Base-by-base conservation (phyloP, 768 basidiomycete species). In the Pleurotus salmoneostramineus region DNA sequence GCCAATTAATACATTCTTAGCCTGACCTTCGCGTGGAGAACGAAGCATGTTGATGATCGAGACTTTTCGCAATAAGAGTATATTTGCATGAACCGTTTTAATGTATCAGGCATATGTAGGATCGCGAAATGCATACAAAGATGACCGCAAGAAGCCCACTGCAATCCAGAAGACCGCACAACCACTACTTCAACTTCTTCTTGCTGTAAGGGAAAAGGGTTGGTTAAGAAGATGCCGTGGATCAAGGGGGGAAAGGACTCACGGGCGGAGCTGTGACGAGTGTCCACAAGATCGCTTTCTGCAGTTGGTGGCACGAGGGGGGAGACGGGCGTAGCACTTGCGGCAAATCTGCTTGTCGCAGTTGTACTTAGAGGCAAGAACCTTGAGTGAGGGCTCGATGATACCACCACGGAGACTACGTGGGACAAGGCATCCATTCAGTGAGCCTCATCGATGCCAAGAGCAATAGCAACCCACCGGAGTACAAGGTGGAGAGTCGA, bases 321-420 rank as follows among this genome's bases (percentile, higher is more conserved):
- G 96, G 66, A 98, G 96, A 67, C 97, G 96, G 46, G 97, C 97
- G 75, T 98, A 98, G 82, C 97, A 98, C 77, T 98, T 98, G 76
- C 97, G 94, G 85, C 97, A 98, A 68, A 98, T 98, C 73, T 95
- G 93, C 83, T 96, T 96, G 78, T 97, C 94, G 74, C 95, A 98
- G 80, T 98, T 98, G 87, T 95, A 97, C 75, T 96, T 96, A 72
- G 89, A 83, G 58, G 97, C 97, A 60, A 98, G 86, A 43, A 94
- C 93, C 78, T 98, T 98, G 69, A 99, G 80, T 63, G 97, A 98
- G 61, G 97, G 97, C 79, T 99, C 97, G 65, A 99, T 98, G 81
- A 99, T 94, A 54, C 97, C 97, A 61, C 97, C 95, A 74, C 94
- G 91, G 66, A 96, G 92, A 81, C 91, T 91, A 27, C 0, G 56